Evolutionary conservation across 768 basidiomycete genomes (phyloP).

Genomic region (Dentipellis sp.): DNA sequence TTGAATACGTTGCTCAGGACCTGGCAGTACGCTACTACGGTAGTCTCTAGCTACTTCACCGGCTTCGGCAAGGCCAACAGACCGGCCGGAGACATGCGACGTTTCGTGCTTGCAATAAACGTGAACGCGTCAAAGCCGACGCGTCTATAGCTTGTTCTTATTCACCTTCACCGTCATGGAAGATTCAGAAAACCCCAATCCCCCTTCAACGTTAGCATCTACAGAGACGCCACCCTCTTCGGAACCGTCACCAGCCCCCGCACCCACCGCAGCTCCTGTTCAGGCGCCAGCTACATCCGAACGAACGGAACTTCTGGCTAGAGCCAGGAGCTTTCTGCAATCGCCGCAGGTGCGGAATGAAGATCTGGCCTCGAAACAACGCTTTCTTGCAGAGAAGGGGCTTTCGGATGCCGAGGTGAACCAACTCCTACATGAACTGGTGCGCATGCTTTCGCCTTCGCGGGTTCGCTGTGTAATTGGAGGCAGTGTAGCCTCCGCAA

Average conservation of each 20-base stretch:
- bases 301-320: slow-evolving; percentile 23
- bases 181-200: not conserved
- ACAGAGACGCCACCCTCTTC: not conserved
- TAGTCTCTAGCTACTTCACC: too few relatives aligned
- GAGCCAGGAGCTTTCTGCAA: slow-evolving; percentile 54
- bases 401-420: slow-evolving; percentile 53
- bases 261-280: too few relatives aligned
- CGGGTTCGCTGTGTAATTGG: not conserved
- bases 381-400: slow-evolving; percentile 66
- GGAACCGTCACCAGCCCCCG: not conserved
- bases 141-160: not conserved
- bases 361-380: slow-evolving; percentile 44
- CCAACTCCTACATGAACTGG: slow-evolving; percentile 44
- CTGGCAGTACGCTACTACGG: too few relatives aligned
- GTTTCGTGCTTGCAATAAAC: too few relatives aligned
- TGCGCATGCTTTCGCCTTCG: slow-evolving; percentile 22
- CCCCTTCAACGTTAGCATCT: not conserved
- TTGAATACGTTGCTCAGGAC: too few relatives aligned
- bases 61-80: too few relatives aligned
- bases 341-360: slow-evolving; percentile 60
- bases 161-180: not conserved
- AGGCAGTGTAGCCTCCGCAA: slow-evolving; percentile 16
- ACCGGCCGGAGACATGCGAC: too few relatives aligned
- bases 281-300: not conserved
- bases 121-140: not conserved